Base-by-base conservation (phyloP, 176 grass and related monocot genomes). In the Pontederia crassipes region DNA sequence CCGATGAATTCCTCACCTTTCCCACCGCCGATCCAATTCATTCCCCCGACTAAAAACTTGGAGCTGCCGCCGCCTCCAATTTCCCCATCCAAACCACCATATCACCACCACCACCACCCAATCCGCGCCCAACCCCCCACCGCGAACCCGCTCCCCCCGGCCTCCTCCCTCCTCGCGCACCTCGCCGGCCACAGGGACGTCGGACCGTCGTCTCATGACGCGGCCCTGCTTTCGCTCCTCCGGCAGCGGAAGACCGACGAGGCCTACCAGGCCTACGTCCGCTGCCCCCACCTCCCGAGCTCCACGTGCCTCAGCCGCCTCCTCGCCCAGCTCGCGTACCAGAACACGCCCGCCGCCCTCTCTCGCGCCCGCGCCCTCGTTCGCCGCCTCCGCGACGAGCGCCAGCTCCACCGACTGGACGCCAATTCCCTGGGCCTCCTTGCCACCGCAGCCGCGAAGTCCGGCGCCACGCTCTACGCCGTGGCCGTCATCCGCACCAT, bases 381-480 rank as follows among this genome's bases (percentile, higher is more conserved):
- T 48, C 70, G 72, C 45, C 76, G 69, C 54, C 75, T 90, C 50
- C 83, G 78, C 65, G 59, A 54, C 13, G 66, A 65, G 17, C 52
- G 69, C 6, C 64, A 69, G 49, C 81, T 96, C 58, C 66, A 58
- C 65, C 80, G 76, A 28, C 80, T 96, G 28, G 91, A 96, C 40
- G 72, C 77, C 53, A 89, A 96, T 57, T 74, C 91, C 10, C 86
- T 96, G n/a, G 85, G 86, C 17, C 80, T 90, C 62, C 83, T 85
- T 58, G 65, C 86, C 15, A 68, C 69, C 11, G 86, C 91, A 49
- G 80, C 86, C 17, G 83, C 80, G 1, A 66, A 83, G 49, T 75
- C 75, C 61, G 66, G 76, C 57, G 60, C 80, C 12, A 62, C 75
- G 0, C 28, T 32, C 46, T 85, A 86, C 56, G 72, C 83, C 7